Percentiles rank a stretch among this genome's conserved stretches.
Conservation (phyloP, 108 stramenopile species). For the Cyclotella choctawhatcheeana region DNA sequence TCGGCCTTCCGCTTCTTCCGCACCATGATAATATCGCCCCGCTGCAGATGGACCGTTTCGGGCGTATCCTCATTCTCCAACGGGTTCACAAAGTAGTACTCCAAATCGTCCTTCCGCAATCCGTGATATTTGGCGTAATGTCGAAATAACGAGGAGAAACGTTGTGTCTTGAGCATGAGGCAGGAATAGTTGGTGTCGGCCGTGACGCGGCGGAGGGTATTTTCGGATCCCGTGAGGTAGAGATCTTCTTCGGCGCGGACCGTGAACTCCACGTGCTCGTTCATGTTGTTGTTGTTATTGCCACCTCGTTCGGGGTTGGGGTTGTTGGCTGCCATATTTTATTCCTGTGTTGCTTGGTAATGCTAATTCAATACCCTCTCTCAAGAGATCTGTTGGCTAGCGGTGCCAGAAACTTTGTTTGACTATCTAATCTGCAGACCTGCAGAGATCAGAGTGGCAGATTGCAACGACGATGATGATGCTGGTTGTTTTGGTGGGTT, state of each 20-base stretch:
- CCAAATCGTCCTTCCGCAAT: constrained; percentile 94
- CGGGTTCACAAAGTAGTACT: constrained; percentile 95
- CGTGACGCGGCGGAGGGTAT: constrained; percentile 89
- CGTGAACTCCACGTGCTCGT: constrained; percentile 93
- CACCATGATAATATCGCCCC: constrained; percentile 93
- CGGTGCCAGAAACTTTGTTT: too few relatives aligned
- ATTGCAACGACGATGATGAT: too few relatives aligned
- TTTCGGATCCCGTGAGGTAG: constrained; percentile 87
- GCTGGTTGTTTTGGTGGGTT: too few relatives aligned
- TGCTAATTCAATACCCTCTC: too few relatives aligned
- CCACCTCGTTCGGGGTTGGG: constrained; percentile 12
- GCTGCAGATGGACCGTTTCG: constrained; percentile 88
- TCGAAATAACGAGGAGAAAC: constrained; percentile 94
- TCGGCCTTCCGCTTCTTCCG: constrained; percentile 81
- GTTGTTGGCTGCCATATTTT: constrained; percentile 22
- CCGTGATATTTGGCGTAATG: constrained; percentile 99
- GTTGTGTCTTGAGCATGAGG: constrained; percentile 97
- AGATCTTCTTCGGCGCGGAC: constrained; percentile 93
- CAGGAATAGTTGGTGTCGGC: constrained; percentile 95
- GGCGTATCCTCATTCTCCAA: constrained; percentile 95
- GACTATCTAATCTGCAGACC: too few relatives aligned
- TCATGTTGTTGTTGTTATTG: constrained; percentile 57
- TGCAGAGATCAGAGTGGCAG: too few relatives aligned
- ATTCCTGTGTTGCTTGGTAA: too few relatives aligned
- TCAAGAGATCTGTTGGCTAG: too few relatives aligned